Base-by-base conservation (phyloP, 139 green algal genomes). In the Astrephomene gubernaculifera region DNA sequence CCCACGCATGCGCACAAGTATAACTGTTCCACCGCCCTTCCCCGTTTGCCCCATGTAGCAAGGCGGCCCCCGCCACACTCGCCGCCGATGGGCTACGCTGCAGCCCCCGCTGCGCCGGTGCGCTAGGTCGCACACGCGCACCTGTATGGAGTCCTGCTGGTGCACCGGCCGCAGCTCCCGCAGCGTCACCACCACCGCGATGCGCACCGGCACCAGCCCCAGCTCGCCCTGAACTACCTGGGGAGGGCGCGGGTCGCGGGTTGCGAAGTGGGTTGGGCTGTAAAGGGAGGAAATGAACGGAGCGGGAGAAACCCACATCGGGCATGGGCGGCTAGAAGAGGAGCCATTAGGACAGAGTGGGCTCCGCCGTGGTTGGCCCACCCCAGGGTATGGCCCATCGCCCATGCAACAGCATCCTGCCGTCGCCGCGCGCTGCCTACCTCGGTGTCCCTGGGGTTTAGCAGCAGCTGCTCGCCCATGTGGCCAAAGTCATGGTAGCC, bases 401-500 rank as follows among this genome's bases (percentile, higher is more conserved):
- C 49, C 49, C 12, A 57, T 57, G 49, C 17, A 17, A 57, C 12
- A 57, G 49, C 49, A 25, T 12, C 57, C 22, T 65, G 57, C 19
- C 57, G 19, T 22, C 57, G 57, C 57, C 17, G 57, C 9, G 19
- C 57, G 22, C 57, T 22, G 57, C 57, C 57, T 49, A 74, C 71
- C 82, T 91, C 78, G 4, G 41, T 64, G 10, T 91, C 87, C 63
- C 75, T 78, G 5, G 83, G 83, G 0, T 60, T 83, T 19, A 91
- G 36, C 33, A 86, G 14, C 49, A 91, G 69, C 25, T 86, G 71
- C 64, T 91, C 87, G 10, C 87, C 87, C 71, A 91, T 73, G 44
- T 83, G 64, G 6, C 87, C 87, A 72, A 89, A 91, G 60, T 88
- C 87, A 43, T 88, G 82, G 38, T 74, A 91, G 33, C 87, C 87